Base-by-base conservation (phyloP, 768 basidiomycete species). In the Lactarius sanguifluus region DNA sequence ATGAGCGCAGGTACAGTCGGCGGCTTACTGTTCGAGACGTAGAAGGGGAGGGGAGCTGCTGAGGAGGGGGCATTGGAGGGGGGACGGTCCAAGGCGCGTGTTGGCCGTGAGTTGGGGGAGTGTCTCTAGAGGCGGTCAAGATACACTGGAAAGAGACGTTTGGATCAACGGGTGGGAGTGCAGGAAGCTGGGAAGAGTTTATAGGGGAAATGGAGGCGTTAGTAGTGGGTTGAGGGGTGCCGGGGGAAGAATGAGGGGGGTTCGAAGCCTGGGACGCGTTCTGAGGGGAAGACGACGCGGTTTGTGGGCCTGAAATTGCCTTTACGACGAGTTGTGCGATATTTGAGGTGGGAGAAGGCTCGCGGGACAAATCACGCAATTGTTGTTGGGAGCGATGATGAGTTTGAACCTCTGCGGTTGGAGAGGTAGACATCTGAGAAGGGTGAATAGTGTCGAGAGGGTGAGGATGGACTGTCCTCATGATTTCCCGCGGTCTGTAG, bases 381-480 rank as follows among this genome's bases (percentile, higher is more conserved):
- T 67, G 66, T 40, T 65, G 70, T 50, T 62, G 68, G 58, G 58
- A 30, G 15, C 50, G 67, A 61, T 64, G 68, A 32, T 68, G 65
- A 64, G 36, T 34, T 58, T 69, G 69, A 47, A 69, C 45, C 43
- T 69, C 69, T 12, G 63, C 54, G n/a, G 43, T 67, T 45, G 68
- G 23, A 7, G 70, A 54, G 40, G 59, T 65, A 13, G 68, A 56
- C 70, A 70, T 70, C 59, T 69, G 70, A 64, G 66, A 67, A n/a
- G 70, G 70, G 62, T 69, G 68, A 15, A 69, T 62, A 62, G 68
- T 69, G 75, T 81, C 74, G 77, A 81, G 76, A 74, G 85, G 68
- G 86, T 82, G 18, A 83, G 81, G 71, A 73, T 79, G 79, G 59
- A 79, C 80, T 0, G 78, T 79, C 79, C 78, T 79, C 78, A 79